Percentiles rank a stretch among this genome's conserved stretches.
These are phyloP conservation scores for Annona cherimola DNA, from an alignment of 164 flowering plant genomes.

Conservation along the genomic window DNA sequence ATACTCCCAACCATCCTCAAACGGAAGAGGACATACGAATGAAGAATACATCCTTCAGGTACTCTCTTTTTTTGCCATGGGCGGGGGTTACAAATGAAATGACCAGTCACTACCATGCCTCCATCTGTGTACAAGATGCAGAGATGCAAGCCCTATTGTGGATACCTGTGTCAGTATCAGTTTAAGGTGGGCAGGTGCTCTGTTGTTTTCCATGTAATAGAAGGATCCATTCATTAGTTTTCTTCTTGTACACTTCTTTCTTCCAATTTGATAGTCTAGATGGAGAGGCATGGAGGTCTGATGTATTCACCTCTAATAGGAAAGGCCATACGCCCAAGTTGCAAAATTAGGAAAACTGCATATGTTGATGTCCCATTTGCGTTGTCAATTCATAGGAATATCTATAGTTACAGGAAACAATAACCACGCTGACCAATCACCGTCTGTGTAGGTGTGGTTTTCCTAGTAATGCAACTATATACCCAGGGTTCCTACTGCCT, in stretches of 20 bases:
- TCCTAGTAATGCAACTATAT: not conserved
- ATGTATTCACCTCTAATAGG: not conserved
- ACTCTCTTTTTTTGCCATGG: not conserved
- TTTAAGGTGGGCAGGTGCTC: not conserved
- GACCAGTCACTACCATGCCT: not conserved
- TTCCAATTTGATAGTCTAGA: constrained; percentile 1
- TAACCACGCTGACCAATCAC: not conserved
- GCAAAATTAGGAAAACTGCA: not conserved
- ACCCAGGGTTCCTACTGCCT: not conserved
- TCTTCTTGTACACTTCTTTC: not conserved
- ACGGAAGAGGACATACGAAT: constrained; percentile 68
- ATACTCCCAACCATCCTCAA: constrained; percentile 59
- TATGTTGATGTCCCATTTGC: not conserved
- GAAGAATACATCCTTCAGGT: constrained; percentile 11
- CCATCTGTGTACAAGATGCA: not conserved
- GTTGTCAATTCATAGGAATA: not conserved
- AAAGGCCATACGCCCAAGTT: not conserved
- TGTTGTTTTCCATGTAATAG: not conserved
- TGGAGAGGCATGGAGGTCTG: not conserved
- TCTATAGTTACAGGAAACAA: not conserved
- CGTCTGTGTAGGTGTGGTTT: not conserved
- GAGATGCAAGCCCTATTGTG: not conserved
- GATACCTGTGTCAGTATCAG: not conserved
- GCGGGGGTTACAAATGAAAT: not conserved
- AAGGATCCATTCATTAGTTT: not conserved